Evolutionary conservation across 129 eudicot genomes (phyloP), one percentile per base, ranked within the genome.

Genomic region (Saposhnikovia divaricata): DNA sequence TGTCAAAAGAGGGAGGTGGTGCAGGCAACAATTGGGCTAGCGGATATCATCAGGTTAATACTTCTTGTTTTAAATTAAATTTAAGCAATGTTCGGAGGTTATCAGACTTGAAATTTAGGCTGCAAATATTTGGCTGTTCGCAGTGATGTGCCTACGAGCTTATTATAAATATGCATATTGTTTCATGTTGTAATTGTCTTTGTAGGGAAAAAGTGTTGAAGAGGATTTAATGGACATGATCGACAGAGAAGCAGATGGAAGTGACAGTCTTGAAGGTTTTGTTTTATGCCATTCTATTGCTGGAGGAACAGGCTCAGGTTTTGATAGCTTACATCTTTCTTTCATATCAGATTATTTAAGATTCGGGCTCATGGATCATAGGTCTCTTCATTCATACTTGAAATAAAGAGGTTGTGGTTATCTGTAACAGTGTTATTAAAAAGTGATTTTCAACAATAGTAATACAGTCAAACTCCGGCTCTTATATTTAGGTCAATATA

Each of bases 1-100:
- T 94, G 13, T 86, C 99, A 63, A 89, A 84, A 70, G 94, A 96
- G 83, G 99, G 99, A 79, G 99, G 99, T 10, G 99, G 99, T 81
- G 98, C 99, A 72, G 99, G 99, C 19, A 96, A 96, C 83, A 96
- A 92, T 82, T 96, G 99, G 99, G 99, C 99, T 51, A 96, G 97
- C 83, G 99, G 99, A 80, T 96, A 92, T 84, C 95, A 96, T 82
- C 98, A 96, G 98, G 98, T 95, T 23, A 47, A 53, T 44, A 59
- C 50, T 77, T 51, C 14, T 53, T 57, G 23, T 51, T 78, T 50
- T 46, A 2, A 10, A 11, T 46, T 46, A 44, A 8, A 8, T 9
- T 72, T 10, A 63, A 31, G 40, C 25, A 51, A 34, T 44, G 13
- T 44, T 44, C 3, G 47, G 47, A 44, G 47, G 47, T 44, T 9